phyloP scores from a whole-genome alignment of 257 asterid species.

The Handroanthus guayacan region DNA sequence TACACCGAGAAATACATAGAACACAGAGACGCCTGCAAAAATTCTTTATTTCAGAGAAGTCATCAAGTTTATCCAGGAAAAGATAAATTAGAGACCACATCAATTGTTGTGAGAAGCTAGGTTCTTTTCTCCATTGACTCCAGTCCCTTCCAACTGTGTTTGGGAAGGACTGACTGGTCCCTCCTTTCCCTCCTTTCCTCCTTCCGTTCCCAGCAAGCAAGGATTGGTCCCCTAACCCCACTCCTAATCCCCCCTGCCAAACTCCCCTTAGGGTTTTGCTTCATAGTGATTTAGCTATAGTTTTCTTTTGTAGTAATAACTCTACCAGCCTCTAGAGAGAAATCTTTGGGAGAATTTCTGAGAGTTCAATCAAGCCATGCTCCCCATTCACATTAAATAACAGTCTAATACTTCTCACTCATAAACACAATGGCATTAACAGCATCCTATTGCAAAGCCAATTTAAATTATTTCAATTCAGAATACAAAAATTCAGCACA shows the following conservation, averaged over 20 bases:
- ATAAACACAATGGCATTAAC: neutral
- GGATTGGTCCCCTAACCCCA: neutral
- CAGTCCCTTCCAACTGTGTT: neutral
- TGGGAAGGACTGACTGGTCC: neutral
- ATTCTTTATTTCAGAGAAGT: conserved; percentile 11
- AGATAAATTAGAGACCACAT: neutral
- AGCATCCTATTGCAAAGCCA: neutral
- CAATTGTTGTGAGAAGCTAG: neutral
- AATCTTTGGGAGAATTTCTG: neutral
- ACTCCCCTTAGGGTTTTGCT: conserved; percentile 1
- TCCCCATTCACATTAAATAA: neutral
- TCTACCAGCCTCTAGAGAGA: neutral
- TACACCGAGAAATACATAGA: neutral
- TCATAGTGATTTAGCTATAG: neutral
- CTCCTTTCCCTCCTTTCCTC: neutral
- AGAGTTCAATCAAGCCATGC: neutral
- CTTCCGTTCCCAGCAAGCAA: neutral
- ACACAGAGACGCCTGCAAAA: neutral
- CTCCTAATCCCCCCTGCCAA: neutral
- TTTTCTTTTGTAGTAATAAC: neutral
- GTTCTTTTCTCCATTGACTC: conserved; percentile 6
- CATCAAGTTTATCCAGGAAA: conserved; percentile 1
- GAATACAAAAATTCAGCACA: neutral
- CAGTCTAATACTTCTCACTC: neutral
- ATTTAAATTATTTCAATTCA: neutral